These are phyloP conservation scores for Penicillium nucicola DNA, from an alignment of 495 filamentous ascomycete species.

Conservation along the genomic window DNA sequence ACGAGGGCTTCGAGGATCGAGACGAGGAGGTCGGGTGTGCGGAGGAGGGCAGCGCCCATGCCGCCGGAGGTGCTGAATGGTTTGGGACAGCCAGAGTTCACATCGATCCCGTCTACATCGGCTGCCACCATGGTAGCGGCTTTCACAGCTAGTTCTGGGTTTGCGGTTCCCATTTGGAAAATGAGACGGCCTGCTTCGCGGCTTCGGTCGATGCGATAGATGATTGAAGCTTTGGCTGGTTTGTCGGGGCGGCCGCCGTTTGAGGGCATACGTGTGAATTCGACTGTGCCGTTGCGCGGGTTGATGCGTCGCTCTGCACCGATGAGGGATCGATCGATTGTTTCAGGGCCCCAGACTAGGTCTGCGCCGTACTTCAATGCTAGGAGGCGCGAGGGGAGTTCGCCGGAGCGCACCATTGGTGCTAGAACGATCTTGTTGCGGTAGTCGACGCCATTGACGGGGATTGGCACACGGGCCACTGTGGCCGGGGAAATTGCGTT, in stretches of 20 bases:
- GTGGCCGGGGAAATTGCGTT: constrained; percentile 4
- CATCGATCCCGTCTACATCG: constrained; percentile 90
- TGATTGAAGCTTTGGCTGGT: constrained; percentile 61
- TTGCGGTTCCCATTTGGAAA: constrained; percentile 87
- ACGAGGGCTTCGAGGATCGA: constrained; percentile 81
- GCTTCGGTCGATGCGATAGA: constrained; percentile 78
- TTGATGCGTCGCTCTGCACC: constrained; percentile 77
- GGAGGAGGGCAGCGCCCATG: constrained; percentile 90
- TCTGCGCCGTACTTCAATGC: constrained; percentile 94
- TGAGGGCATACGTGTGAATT: constrained; percentile 74
- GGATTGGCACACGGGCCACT: constrained; percentile 68
- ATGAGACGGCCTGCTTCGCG: constrained; percentile 70
- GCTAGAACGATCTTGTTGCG: constrained; percentile 90
- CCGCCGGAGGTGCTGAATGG: constrained; percentile 87
- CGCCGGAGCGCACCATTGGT: constrained; percentile 95
- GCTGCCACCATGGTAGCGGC: constrained; percentile 78
- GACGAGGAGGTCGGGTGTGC: constrained; percentile 76
- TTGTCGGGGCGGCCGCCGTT: constrained; percentile 52
- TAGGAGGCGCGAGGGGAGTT: constrained; percentile 82
- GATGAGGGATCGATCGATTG: constrained; percentile 85
- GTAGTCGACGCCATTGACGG: constrained; percentile 86
- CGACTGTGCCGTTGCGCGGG: constrained; percentile 68
- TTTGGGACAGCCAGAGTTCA: constrained; percentile 97
- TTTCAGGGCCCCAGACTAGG: constrained; percentile 96
- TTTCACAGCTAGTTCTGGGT: constrained; percentile 74